Conservation (phyloP, 441 rosid species). For the Metrosideros polymorpha region DNA sequence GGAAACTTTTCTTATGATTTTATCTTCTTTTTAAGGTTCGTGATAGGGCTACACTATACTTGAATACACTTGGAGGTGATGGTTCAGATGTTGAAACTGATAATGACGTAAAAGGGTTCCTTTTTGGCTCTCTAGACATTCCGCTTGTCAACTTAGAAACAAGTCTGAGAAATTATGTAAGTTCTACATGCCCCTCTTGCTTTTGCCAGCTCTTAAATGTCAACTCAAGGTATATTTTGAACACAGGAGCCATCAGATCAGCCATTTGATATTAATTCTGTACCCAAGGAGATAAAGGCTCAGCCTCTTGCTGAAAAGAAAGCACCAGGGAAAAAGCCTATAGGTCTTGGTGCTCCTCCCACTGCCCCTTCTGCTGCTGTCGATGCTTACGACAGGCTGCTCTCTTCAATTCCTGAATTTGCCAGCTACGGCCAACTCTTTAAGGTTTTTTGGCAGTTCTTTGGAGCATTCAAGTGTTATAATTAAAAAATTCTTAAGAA, state of each 20-base stretch:
- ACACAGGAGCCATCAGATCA: constrained; percentile 78
- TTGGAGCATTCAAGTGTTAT: neutral
- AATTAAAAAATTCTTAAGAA: neutral
- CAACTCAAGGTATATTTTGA: neutral
- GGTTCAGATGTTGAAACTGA: constrained; percentile 62
- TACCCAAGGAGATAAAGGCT: constrained; percentile 80
- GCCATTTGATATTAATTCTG: constrained; percentile 71
- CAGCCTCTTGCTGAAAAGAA: constrained; percentile 91
- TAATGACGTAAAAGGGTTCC: constrained; percentile 52
- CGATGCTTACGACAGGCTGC: constrained; percentile 72
- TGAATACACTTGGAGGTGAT: constrained; percentile 69
- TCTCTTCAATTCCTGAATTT: constrained; percentile 80
- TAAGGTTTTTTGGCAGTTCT: constrained; percentile 45
- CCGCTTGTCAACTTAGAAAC: constrained; percentile 87
- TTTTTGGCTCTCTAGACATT: constrained; percentile 73
- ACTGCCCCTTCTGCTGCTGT: constrained; percentile 51
- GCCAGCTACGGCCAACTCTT: constrained; percentile 72
- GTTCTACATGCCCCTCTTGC: constrained; percentile 13
- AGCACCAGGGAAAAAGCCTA: constrained; percentile 83
- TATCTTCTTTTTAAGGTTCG: constrained; percentile 45
- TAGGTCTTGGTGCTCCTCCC: constrained; percentile 73
- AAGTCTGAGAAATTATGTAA: constrained; percentile 83
- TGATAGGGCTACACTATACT: constrained; percentile 95
- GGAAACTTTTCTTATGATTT: neutral
- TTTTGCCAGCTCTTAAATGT: constrained; percentile 15